A percentile compares a stretch with the other conserved stretches of the same genome.
Conservation (phyloP, 2,329 filamentous ascomycete genomes). For the Neopestalotiopsis rosae region DNA sequence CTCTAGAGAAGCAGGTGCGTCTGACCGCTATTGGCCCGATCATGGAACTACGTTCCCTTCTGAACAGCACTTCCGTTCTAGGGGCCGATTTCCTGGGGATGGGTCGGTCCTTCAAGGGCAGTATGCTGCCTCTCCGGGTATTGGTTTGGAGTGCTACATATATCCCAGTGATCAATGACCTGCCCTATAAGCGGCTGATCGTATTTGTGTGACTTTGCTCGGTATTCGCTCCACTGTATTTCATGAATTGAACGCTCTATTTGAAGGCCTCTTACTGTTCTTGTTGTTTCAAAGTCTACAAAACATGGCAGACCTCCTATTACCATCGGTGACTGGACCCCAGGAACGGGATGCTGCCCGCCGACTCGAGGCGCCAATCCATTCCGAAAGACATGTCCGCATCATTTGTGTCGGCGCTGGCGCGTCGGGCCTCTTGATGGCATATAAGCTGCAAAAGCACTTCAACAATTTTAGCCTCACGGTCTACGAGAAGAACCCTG, state of each 20-base stretch:
- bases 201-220: no score
- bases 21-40: not conserved
- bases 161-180: not conserved
- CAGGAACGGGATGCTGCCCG: slow-evolving; percentile 8
- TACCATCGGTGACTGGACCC: slow-evolving; percentile 3
- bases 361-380: slow-evolving; percentile 22
- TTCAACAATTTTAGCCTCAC: slow-evolving; percentile 45
- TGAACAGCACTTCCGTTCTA: not conserved
- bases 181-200: not conserved
- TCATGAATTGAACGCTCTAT: no score
- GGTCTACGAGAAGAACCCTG: slow-evolving; percentile 54
- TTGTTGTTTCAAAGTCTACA: no score
- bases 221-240: no score
- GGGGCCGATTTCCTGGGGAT: not conserved
- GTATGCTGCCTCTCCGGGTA: not conserved
- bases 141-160: not conserved
- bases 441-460: slow-evolving; percentile 52
- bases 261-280: no score
- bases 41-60: slow-evolving; percentile 11
- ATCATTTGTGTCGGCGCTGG: slow-evolving; percentile 53
- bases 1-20: not conserved
- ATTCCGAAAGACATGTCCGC: slow-evolving; percentile 26
- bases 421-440: slow-evolving; percentile 50
- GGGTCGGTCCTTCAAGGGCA: not conserved
- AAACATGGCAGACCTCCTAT: slow-evolving; percentile 5